A percentile compares a stretch with the other conserved stretches of the same genome.
Evolutionary conservation across 1,139 yeast genomes (phyloP).

Genomic region (Sugiyamaella japonica): DNA sequence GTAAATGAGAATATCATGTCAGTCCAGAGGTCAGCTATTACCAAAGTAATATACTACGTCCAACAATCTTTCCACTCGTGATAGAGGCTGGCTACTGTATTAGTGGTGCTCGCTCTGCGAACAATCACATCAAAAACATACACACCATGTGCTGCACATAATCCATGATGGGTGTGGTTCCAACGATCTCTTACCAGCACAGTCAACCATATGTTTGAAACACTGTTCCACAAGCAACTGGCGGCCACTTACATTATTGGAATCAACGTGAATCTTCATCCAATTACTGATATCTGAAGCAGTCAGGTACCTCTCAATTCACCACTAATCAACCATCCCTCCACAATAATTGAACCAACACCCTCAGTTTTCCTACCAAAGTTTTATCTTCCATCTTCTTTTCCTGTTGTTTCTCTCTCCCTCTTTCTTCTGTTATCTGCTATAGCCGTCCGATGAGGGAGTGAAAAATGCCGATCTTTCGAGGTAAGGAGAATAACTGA

Average conservation of each 20-base stretch:
- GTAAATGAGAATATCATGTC: background rate
- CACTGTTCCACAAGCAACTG: constrained; percentile 20
- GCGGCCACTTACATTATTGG: constrained; percentile 15
- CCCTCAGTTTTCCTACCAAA: too few species aligned
- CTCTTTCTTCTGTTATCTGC: background rate
- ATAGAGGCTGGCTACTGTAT: too few species aligned
- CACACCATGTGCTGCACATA: too few species aligned
- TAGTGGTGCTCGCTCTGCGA: too few species aligned
- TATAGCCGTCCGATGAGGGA: background rate
- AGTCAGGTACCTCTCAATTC: constrained; percentile 15
- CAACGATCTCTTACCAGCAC: constrained; percentile 18
- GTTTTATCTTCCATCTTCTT: background rate
- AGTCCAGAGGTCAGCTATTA: too few species aligned
- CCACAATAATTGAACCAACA: too few species aligned
- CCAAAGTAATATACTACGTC: too few species aligned
- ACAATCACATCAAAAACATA: too few species aligned
- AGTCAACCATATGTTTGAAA: constrained; percentile 22
- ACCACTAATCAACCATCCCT: too few species aligned
- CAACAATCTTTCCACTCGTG: too few species aligned
- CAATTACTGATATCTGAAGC: constrained; percentile 24
- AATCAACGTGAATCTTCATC: constrained; percentile 23
- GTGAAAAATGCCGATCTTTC: constrained; percentile 8
- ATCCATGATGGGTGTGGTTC: constrained; percentile 25
- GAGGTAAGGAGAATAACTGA: background rate
- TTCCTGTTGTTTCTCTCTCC: background rate